Evolutionary conservation across 2,329 filamentous ascomycete genomes (phyloP), one percentile per base, ranked within the genome.

Genomic region (Alternaria sp.): DNA sequence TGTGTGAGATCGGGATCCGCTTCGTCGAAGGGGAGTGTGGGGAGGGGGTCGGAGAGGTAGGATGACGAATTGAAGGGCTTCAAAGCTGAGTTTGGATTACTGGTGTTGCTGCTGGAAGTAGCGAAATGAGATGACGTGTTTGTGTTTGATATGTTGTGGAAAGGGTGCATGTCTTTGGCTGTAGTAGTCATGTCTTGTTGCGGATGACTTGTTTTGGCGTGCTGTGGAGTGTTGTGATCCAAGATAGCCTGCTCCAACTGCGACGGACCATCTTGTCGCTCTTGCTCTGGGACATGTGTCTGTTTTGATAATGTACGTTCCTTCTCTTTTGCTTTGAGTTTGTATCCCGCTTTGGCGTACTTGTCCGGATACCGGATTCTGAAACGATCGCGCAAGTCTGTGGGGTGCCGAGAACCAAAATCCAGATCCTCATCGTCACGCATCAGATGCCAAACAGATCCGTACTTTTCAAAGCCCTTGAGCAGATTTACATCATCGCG

Each of bases 351-450:
- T 53, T 80, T 76, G 12, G 80, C 81, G 68, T 88, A 89, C 18
- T 83, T 79, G 30, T 87, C 81, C 0, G 87, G 86, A 65, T 84
- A 89, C 32, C 83, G 82, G 7, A 85, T 87, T 16, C 87, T 81
- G 64, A 89, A 87, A 4, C 87, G 84, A 71, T 89, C 88, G 32
- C 88, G 81, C 14, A 90, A 70, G 67, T 89, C 87, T 2, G 86
- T 88, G 1, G 76, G 67, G 44, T 83, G 82, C 42, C 87, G 81
- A 64, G 83, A 79, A 9, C 74, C 70, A 44, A 89, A 81, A 12
- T 82, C 81, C 3, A 89, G 74, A 6, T 82, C 78, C 14, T 77
- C 75, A 60, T 89, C 87, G 57, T 86, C 81, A 61, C 83, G 81
- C 53, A 90, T 89, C 7, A 80, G 73, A 11, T 85, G 86, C 88